Base-by-base conservation (phyloP, 164 flowering plant species). In the Chloranthus sessilifolius region DNA sequence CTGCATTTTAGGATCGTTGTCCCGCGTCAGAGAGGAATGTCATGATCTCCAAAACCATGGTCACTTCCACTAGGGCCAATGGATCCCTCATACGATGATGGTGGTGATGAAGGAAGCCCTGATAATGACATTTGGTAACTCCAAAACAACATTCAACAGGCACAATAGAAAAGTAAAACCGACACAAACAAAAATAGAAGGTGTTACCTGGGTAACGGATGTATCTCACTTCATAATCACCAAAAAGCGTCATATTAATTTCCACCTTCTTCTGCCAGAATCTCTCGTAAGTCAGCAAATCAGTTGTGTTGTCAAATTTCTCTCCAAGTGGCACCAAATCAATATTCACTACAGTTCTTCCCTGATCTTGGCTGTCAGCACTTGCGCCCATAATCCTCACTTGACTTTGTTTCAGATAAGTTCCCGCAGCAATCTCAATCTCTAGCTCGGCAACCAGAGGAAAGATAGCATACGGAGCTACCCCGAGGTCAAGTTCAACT, bases 281-380 rank as follows among this genome's bases (percentile, higher is more conserved):
- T 57, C 95, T 77, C 30, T 83, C 78, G 53, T 67, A 83, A 9
- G 70, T 89, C 51, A 89, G 76, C 6, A 58, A 56, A 25, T 95
- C 97, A 50, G 97, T 81, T 4, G 90, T 79, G 53, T 74, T 80
- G 66, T 89, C 97, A 79, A 89, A 89, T 60, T 79, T 86, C 53
- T 89, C 92, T 47, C 88, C 94, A 33, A 89, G 67, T 19, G 97
- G 97, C 48, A 89, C 88, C 78, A 89, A 63, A 65, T 86, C 67
- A 40, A 86, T 69, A 49, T 83, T 88, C 38, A 89, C 85, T 15
- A 79, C 59, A 22, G 94, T 79, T 51, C 61, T 85, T 47, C 73
- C 92, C 65, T 80, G 88, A 66, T 82, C 68, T 48, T 75, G 73
- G 64, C 47, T 67, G 68, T 86, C 92, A 49, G 92, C 83, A 70